Evolutionary conservation across 495 filamentous ascomycete species (phyloP).

Genomic region (Bathelium albidoporum): DNA sequence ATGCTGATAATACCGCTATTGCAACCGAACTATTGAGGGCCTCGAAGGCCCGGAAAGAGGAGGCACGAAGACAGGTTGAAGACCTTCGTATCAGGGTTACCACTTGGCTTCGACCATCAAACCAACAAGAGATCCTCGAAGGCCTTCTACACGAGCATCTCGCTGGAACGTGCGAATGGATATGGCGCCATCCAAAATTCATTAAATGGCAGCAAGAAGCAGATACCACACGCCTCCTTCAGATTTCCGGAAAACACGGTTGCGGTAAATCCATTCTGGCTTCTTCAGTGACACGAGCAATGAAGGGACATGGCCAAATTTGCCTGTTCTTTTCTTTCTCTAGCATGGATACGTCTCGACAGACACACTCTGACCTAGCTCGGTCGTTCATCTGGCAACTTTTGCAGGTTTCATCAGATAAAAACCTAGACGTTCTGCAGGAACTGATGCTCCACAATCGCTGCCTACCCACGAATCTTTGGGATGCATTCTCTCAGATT

Average conservation of each 20-base stretch:
- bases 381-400: not conserved
- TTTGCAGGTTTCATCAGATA: not conserved
- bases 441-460: not conserved
- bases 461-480: not conserved
- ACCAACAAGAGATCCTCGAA: not conserved
- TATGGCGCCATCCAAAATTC: not conserved
- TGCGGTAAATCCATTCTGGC: not conserved
- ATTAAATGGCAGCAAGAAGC: not conserved
- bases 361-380: not conserved
- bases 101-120: not conserved
- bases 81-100: not conserved
- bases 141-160: not conserved
- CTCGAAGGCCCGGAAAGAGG: not conserved
- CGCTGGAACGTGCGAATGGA: not conserved
- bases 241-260: not conserved
- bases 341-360: not conserved
- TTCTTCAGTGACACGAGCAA: not conserved
- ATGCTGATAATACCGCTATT: slow-evolving; percentile 1
- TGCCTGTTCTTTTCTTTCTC: not conserved
- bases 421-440: not conserved
- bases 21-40: not conserved
- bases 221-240: not conserved
- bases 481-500: not conserved
- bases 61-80: not conserved
- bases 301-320: not conserved